Base-by-base conservation (phyloP, 2,329 filamentous ascomycete genomes). In the Hortaea sp. region DNA sequence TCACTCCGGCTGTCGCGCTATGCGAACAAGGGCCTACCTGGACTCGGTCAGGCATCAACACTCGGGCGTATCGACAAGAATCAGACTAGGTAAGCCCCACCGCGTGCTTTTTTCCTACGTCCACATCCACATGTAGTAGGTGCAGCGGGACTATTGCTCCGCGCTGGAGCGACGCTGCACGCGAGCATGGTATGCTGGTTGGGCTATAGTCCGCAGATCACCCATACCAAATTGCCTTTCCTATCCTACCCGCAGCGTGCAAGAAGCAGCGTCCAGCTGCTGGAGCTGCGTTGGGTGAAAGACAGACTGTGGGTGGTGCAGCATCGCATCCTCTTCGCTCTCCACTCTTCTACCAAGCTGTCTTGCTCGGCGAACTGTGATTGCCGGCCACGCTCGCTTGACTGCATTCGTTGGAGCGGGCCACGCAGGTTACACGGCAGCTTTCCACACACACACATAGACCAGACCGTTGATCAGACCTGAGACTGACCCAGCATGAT, bases 401-500 rank as follows among this genome's bases (percentile, higher is more conserved):
- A n/a, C 20, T 20, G 20, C 20, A 20, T 20, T 20, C 20, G 20
- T 20, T 2, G 7, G 32, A 39, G 37, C 7, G 10, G 37, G 37
- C 10, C 10, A 27, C 11, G 20, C 37, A 2, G 13, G 37, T 39
- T 39, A 20, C 37, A 39, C 37, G 7, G 32, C 32, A 39, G 37
- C 37, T 7, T 42, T 42, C 40, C 40, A 42, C 9, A 10, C n/a
- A 40, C n/a, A 40, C 38, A 10, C 38, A 40, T 40, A 39, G 42
- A 35, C 4, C 32, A 35, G n/a, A 35, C 20, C 20, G 20, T 20
- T 20, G 20, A 20, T 20, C 20, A 35, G 32, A 35, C 32, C 32
- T 9, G 9, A 7, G 37, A 45, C 43, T 45, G 37, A 45, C 43
- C 40, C 35, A 40, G 40, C 7, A 45, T 45, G 43, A 32, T 45